A percentile compares a stretch with the other conserved stretches of the same genome.
Conservation (phyloP, 768 basidiomycete genomes). For the Lactarius hatsudake region DNA sequence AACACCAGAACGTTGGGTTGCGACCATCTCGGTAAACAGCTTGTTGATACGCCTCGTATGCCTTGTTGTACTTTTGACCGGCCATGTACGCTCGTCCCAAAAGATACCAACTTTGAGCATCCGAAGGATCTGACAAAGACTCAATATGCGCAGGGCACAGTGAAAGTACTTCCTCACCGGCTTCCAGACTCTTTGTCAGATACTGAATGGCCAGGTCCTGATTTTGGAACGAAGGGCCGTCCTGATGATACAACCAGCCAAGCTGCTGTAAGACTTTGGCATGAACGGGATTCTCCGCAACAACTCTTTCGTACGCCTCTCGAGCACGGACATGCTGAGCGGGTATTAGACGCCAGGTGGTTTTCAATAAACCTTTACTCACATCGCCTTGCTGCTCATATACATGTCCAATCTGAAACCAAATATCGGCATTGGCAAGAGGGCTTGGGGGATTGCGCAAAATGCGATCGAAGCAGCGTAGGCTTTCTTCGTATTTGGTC, state of each 20-base stretch:
- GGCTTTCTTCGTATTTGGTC: slow-evolving; percentile 83
- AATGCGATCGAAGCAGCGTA: slow-evolving; percentile 95
- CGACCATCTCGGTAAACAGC: slow-evolving; percentile 98
- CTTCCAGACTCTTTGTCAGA: slow-evolving; percentile 92
- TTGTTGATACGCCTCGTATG: slow-evolving; percentile 99
- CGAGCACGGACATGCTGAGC: slow-evolving; percentile 81
- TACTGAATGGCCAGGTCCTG: slow-evolving; percentile 93
- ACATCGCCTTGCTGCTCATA: slow-evolving; percentile 98
- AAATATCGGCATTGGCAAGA: slow-evolving; percentile 95
- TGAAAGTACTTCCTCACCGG: slow-evolving; percentile 55
- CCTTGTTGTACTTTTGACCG: slow-evolving; percentile 98
- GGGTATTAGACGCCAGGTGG: slow-evolving; percentile 22
- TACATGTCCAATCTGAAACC: slow-evolving; percentile 99
- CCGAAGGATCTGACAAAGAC: slow-evolving; percentile 69
- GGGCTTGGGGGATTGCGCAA: slow-evolving; percentile 94
- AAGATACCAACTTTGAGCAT: slow-evolving; percentile 99
- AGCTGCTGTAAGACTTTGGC: slow-evolving; percentile 98
- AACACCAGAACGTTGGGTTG: slow-evolving; percentile 99
- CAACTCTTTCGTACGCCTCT: slow-evolving; percentile 94
- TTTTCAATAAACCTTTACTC: slow-evolving; percentile 32
- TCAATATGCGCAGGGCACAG: slow-evolving; percentile 9
- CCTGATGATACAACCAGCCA: slow-evolving; percentile 96
- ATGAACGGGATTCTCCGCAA: slow-evolving; percentile 88
- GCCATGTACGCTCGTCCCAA: slow-evolving; percentile 99
- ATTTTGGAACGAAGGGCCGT: slow-evolving; percentile 91